Base-by-base conservation (phyloP, 495 filamentous ascomycete genomes). In the Aspergillus avenaceus region DNA sequence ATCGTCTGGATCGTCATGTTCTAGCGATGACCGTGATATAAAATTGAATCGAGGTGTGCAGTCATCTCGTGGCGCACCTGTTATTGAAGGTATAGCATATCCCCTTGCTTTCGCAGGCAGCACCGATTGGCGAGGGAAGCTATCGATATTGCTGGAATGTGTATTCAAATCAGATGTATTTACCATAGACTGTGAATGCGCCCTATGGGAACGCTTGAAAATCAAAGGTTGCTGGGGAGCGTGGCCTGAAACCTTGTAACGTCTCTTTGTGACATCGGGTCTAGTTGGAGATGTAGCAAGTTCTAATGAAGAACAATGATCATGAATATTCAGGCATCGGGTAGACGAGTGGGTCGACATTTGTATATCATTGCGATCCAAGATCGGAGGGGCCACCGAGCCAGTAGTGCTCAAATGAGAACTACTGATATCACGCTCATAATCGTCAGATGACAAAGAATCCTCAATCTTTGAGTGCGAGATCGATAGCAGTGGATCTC, bases 61-160 rank as follows among this genome's bases (percentile, higher is more conserved):
- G 52, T 76, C 78, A 53, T 74, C 74, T 8, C 68, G 70, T 16
- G 79, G 75, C 36, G 76, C 61, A 52, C 79, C 83, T 22, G 76
- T 75, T n/a, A 81, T 58, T 16, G 83, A 70, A 8, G 81, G 80
- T 55, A 84, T 84, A 52, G 78, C 77, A 53, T 80, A 76, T 0
- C 70, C 65, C 31, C 71, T 69, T 48, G 62, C 44, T 29, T 61
- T 69, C 43, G 52, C 32, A 6, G 43, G 50, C 32, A 38, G 42
- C 52, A 65, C 66, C 14, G 66, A 56, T 18, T n/a, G 6, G 1
- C 21, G 34, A 3, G 65, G 47, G 18, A 31, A 25, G 29, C 19
- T 25, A 13, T 11, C 52, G 52, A 50, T 45, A 23, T 66, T 60
- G 29, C 14, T n/a, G 11, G 49, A 49, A 3, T 53, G 54, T 16